A percentile compares a stretch with the other conserved stretches of the same genome.
These are phyloP conservation scores for Sapria himalayana DNA, from an alignment of 345 rosid species.

Conservation along the genomic window DNA sequence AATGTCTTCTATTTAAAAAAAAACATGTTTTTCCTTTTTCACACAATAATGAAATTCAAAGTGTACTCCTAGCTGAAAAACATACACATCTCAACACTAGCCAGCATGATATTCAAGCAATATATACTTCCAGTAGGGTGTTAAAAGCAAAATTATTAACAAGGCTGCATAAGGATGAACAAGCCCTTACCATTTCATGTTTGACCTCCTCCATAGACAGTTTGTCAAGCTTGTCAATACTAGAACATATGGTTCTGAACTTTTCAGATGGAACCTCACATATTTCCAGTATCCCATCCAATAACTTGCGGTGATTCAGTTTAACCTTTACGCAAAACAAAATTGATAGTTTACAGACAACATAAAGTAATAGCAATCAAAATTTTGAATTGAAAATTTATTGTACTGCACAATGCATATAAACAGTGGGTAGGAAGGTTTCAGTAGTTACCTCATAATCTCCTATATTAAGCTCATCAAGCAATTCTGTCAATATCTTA, in stretches of 20 bases:
- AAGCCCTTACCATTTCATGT: conserved; percentile 58
- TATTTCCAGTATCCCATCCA: conserved; percentile 90
- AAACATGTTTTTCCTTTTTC: too few species aligned
- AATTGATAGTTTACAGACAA: neutral
- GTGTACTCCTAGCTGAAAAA: too few species aligned
- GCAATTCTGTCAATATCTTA: conserved; percentile 58
- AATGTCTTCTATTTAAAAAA: too few species aligned
- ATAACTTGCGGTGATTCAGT: conserved; percentile 69
- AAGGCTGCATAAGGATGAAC: too few species aligned
- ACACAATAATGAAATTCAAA: too few species aligned
- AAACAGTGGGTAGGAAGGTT: too few species aligned
- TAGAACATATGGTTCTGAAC: conserved; percentile 81
- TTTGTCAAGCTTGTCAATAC: conserved; percentile 85
- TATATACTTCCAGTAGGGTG: too few species aligned
- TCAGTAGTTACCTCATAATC: conserved; percentile 84
- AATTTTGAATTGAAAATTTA: neutral
- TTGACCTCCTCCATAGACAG: conserved; percentile 68
- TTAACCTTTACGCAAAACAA: conserved; percentile 27
- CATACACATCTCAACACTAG: too few species aligned
- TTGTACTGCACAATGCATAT: neutral
- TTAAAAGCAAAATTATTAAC: too few species aligned
- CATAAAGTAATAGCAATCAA: neutral
- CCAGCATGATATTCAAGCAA: too few species aligned
- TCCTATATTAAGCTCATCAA: conserved; percentile 60
- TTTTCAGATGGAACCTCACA: conserved; percentile 89